Evolutionary conservation across 2,329 filamentous ascomycete genomes (phyloP).

Genomic region (Monosporascus sp.): DNA sequence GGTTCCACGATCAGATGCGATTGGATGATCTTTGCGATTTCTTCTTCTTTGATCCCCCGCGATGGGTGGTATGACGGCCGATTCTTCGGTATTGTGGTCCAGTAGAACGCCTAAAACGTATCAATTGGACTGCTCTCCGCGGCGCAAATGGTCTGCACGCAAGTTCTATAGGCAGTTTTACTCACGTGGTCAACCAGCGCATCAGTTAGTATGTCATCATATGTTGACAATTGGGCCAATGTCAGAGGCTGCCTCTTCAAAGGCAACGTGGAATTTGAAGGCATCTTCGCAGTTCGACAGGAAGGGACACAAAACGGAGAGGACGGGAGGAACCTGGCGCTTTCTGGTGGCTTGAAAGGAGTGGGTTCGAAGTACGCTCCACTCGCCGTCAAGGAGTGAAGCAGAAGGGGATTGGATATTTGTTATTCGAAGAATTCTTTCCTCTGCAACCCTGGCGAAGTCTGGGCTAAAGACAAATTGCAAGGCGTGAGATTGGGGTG

Average conservation of each 20-base stretch:
- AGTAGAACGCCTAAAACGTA: conserved; percentile 74
- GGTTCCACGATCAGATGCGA: conserved; percentile 68
- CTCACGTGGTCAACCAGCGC: conserved; percentile 90
- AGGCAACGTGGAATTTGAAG: conserved; percentile 27
- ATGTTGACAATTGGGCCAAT: conserved; percentile 79
- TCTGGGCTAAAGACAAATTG: not conserved
- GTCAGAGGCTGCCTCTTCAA: conserved; percentile 70
- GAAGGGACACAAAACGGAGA: conserved; percentile 1
- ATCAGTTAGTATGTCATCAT: conserved; percentile 95
- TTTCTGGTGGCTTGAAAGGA: not conserved
- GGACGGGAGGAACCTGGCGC: not conserved
- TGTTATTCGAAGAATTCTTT: too few species aligned
- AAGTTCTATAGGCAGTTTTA: conserved; percentile 16
- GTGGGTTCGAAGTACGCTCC: too few species aligned
- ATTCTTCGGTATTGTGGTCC: conserved; percentile 95
- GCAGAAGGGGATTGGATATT: too few species aligned
- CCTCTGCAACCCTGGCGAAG: not conserved
- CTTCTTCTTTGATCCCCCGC: conserved; percentile 66
- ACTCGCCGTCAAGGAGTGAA: too few species aligned
- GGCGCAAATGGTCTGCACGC: conserved; percentile 1
- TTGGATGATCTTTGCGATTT: conserved; percentile 57
- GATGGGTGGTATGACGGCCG: conserved; percentile 79
- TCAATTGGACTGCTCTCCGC: conserved; percentile 12
- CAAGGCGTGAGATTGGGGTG: not conserved
- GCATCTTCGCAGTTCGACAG: conserved; percentile 25